Conservation (phyloP, 192 early-diverging fungal genomes). For the Backusella liffmaniae region DNA sequence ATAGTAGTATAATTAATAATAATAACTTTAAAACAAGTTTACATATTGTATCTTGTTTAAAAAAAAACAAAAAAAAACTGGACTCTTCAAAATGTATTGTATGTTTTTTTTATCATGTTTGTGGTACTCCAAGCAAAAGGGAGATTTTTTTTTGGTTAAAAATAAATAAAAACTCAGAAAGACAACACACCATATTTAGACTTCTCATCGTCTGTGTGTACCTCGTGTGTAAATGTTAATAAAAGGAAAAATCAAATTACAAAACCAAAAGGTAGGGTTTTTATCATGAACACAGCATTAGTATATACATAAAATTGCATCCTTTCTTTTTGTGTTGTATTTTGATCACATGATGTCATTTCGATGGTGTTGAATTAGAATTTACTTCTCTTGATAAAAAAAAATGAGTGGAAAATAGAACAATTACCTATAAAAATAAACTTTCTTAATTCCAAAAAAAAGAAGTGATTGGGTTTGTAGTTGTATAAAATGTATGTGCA, state of each 20-base stretch:
- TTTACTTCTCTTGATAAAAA: not conserved
- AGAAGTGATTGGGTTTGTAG: not conserved
- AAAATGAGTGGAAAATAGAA: not conserved
- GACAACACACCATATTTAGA: not conserved
- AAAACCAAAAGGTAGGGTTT: not conserved
- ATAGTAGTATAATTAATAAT: not conserved
- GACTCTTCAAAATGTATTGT: not conserved
- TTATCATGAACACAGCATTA: not conserved
- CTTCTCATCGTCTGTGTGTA: conserved; percentile 6
- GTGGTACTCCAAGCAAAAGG: not conserved
- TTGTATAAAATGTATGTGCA: not conserved
- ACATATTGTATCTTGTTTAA: not conserved
- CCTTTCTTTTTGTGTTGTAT: not conserved
- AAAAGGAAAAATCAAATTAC: not conserved
- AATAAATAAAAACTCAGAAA: conserved; percentile 3
- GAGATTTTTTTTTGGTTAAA: conserved; percentile 1
- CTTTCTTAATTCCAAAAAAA: not conserved
- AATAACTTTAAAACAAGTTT: conserved; percentile 10
- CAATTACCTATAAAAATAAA: not conserved
- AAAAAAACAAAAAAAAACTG: not conserved
- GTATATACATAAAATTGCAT: not conserved
- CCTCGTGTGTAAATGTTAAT: not conserved
- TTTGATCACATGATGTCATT: not conserved
- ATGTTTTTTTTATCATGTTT: not conserved
- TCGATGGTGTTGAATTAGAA: not conserved